Evolutionary conservation across 768 basidiomycete species (phyloP).

Genomic region (Pleurotus djamor): DNA sequence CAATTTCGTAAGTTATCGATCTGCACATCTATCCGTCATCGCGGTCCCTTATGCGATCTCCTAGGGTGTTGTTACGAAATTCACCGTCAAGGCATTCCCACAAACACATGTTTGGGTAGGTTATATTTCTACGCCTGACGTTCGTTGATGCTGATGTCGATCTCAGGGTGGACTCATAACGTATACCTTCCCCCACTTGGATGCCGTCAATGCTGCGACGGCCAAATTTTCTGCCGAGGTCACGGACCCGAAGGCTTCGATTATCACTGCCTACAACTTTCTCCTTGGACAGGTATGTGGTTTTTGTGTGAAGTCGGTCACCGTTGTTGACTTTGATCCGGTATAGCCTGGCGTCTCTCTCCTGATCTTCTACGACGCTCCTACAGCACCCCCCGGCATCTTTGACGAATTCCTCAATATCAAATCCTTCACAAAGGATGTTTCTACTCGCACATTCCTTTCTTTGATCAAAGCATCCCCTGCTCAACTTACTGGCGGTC

Average conservation of each 20-base stretch:
- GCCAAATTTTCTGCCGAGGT: slow-evolving; percentile 35
- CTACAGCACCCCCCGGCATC: slow-evolving; percentile 43
- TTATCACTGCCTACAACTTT: slow-evolving; percentile 45
- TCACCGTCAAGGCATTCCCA: slow-evolving; percentile 51
- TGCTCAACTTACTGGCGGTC: slow-evolving; percentile 26
- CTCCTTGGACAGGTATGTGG: slow-evolving; percentile 16
- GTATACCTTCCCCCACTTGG: slow-evolving; percentile 18
- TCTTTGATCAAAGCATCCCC: slow-evolving; percentile 37
- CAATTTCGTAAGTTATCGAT: slow-evolving; percentile 40
- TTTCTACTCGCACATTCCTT: slow-evolving; percentile 36
- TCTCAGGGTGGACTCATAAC: slow-evolving; percentile 49
- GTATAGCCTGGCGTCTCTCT: slow-evolving; percentile 20
- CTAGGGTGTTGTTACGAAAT: slow-evolving; percentile 58
- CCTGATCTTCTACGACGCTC: slow-evolving; percentile 59
- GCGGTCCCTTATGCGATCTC: background rate
- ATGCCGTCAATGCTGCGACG: slow-evolving; percentile 30
- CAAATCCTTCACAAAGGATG: slow-evolving; percentile 31
- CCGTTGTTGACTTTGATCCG: background rate
- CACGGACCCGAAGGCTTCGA: slow-evolving; percentile 48
- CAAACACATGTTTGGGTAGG: slow-evolving; percentile 62
- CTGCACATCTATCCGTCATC: background rate
- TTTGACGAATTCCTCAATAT: slow-evolving; percentile 52
- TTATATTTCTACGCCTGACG: background rate
- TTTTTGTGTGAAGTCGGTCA: background rate
- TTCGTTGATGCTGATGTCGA: background rate